Evolutionary conservation across 768 basidiomycete genomes (phyloP).

Genomic region (Phaeolepiota aurea): DNA sequence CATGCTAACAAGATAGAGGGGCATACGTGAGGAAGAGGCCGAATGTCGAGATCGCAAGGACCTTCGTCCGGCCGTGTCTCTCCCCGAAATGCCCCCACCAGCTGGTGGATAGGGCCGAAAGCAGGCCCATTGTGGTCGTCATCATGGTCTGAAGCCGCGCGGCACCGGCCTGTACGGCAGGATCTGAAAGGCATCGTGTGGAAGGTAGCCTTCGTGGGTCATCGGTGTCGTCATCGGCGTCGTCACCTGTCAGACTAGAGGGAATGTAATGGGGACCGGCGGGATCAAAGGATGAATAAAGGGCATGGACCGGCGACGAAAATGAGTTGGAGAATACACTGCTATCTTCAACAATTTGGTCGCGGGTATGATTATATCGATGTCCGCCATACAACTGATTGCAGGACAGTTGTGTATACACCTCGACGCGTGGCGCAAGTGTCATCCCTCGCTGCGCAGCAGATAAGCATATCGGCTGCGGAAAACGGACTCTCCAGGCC

Average conservation of each 20-base stretch:
- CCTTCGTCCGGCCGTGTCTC: slow-evolving; percentile 65
- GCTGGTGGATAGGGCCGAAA: slow-evolving; percentile 79
- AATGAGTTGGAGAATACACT: background rate
- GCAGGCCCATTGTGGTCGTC: slow-evolving; percentile 69
- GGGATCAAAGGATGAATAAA: slow-evolving; percentile 6
- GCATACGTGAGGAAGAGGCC: slow-evolving; percentile 39
- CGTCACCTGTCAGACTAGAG: slow-evolving; percentile 7
- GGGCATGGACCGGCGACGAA: background rate
- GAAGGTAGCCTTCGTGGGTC: slow-evolving; percentile 31
- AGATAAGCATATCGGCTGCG: slow-evolving; percentile 2
- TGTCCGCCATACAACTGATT: slow-evolving; percentile 37
- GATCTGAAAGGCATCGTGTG: slow-evolving; percentile 27
- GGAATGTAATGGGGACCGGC: slow-evolving; percentile 19
- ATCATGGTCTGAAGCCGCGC: slow-evolving; percentile 69
- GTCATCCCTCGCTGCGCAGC: slow-evolving; percentile 73
- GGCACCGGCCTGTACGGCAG: slow-evolving; percentile 62
- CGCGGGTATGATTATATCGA: slow-evolving; percentile 30
- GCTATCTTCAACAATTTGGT: background rate
- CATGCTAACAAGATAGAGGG: slow-evolving; percentile 1
- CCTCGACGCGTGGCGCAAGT: slow-evolving; percentile 69
- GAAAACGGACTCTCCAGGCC: background rate
- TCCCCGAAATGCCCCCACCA: slow-evolving; percentile 89
- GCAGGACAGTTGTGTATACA: slow-evolving; percentile 75
- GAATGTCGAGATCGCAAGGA: slow-evolving; percentile 63
- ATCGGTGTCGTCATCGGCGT: slow-evolving; percentile 20